Conservation (phyloP, 1,284 basidiomycete genomes). For the Boletus semigastroideus region DNA sequence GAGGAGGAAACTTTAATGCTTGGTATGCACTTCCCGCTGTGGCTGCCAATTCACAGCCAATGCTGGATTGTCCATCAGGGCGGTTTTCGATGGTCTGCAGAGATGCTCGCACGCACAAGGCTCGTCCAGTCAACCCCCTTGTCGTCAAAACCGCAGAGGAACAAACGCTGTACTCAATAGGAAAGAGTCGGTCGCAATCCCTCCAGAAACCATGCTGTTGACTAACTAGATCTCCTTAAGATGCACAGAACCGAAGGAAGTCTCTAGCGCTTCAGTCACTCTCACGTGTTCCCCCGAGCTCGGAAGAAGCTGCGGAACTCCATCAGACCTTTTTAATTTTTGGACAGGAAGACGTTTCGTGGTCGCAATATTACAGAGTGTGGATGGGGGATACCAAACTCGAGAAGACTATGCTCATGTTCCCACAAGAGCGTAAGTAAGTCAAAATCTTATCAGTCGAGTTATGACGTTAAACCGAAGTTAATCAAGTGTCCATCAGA, state of each 20-base stretch:
- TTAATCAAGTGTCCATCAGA: slow-evolving; percentile 66
- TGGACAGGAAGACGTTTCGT: slow-evolving; percentile 41
- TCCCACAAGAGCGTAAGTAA: slow-evolving; percentile 83
- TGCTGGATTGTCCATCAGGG: slow-evolving; percentile 36
- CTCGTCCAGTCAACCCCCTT: slow-evolving; percentile 66
- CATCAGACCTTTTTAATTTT: slow-evolving; percentile 67
- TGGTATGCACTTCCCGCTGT: slow-evolving; percentile 41
- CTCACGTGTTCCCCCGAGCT: slow-evolving; percentile 69
- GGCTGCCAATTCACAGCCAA: not conserved
- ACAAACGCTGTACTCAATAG: slow-evolving; percentile 59
- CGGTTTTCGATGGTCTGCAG: slow-evolving; percentile 84
- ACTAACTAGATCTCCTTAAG: slow-evolving; percentile 20
- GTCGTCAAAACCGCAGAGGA: slow-evolving; percentile 64
- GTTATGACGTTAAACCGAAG: not conserved
- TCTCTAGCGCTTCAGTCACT: slow-evolving; percentile 56
- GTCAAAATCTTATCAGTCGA: slow-evolving; percentile 22
- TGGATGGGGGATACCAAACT: slow-evolving; percentile 67
- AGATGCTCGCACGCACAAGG: slow-evolving; percentile 65
- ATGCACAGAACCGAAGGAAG: slow-evolving; percentile 54
- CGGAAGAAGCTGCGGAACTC: slow-evolving; percentile 62
- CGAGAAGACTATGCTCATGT: slow-evolving; percentile 78
- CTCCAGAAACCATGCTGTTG: not conserved
- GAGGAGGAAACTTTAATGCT: slow-evolving; percentile 64
- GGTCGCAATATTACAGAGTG: slow-evolving; percentile 44
- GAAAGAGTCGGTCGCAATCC: slow-evolving; percentile 52